Evolutionary conservation across 2,329 filamentous ascomycete genomes (phyloP).

Genomic region (Beauveria australis): DNA sequence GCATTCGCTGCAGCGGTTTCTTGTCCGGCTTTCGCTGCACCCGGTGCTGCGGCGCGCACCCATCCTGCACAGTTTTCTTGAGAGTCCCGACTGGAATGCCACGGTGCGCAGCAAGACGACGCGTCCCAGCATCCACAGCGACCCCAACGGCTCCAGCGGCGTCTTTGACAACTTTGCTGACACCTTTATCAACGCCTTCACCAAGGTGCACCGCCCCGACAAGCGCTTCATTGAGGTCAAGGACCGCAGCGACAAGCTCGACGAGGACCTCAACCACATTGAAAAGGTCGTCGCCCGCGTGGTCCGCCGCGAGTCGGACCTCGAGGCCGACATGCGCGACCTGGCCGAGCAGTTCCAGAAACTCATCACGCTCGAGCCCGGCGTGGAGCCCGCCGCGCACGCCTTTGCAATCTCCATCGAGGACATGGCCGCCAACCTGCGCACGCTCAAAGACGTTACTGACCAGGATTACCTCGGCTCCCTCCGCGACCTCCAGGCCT

Average conservation of each 20-base stretch:
- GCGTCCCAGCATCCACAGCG: slow-evolving; percentile 47
- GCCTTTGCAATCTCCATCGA: slow-evolving; percentile 82
- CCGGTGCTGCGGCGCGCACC: slow-evolving; percentile 77
- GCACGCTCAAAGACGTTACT: slow-evolving; percentile 77
- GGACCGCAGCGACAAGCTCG: slow-evolving; percentile 86
- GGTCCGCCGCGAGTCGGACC: slow-evolving; percentile 74
- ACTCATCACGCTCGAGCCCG: slow-evolving; percentile 80
- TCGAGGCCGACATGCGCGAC: slow-evolving; percentile 82
- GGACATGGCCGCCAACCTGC: slow-evolving; percentile 71
- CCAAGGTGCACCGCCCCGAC: slow-evolving; percentile 91
- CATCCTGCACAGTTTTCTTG: slow-evolving; percentile 82
- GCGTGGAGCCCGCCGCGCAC: slow-evolving; percentile 72
- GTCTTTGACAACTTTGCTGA: slow-evolving; percentile 95
- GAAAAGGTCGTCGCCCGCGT: slow-evolving; percentile 94
- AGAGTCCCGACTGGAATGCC: slow-evolving; percentile 92
- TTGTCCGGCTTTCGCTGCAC: slow-evolving; percentile 78
- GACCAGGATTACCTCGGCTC: slow-evolving; percentile 94
- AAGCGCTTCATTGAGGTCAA: slow-evolving; percentile 89
- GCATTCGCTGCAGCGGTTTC: slow-evolving; percentile 84
- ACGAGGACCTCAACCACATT: slow-evolving; percentile 85
- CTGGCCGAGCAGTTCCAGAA: slow-evolving; percentile 92
- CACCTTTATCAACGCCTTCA: slow-evolving; percentile 94
- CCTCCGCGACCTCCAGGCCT: slow-evolving; percentile 90
- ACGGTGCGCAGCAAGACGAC: slow-evolving; percentile 76
- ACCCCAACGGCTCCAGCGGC: slow-evolving; percentile 46